phyloP scores from a whole-genome alignment of 1,284 basidiomycete genomes.

The Grifola frondosa region DNA sequence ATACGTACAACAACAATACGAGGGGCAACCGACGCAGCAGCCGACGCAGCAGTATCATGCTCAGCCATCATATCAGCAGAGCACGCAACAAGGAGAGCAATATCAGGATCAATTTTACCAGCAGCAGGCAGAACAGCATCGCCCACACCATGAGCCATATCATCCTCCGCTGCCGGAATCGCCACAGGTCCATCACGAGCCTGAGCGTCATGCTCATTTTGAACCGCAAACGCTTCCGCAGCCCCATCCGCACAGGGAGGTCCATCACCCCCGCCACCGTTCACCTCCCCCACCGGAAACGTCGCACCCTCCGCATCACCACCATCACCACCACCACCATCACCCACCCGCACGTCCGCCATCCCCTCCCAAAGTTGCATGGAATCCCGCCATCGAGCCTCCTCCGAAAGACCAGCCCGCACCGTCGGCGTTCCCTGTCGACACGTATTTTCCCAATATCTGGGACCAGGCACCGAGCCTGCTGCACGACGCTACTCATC shows the following conservation, averaged over 20 bases:
- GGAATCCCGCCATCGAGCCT: slow-evolving; percentile 71
- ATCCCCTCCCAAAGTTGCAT: slow-evolving; percentile 64
- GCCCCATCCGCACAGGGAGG: slow-evolving; percentile 20
- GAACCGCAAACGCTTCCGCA: slow-evolving; percentile 7
- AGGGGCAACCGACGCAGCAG: slow-evolving; percentile 7
- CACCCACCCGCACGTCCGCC: slow-evolving; percentile 37
- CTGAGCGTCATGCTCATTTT: neutral
- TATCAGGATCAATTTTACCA: slow-evolving; percentile 4
- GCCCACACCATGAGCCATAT: neutral
- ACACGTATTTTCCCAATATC: slow-evolving; percentile 72
- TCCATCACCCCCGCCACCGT: slow-evolving; percentile 21
- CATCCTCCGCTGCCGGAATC: neutral
- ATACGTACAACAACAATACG: slow-evolving; percentile 1
- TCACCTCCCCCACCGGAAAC: slow-evolving; percentile 30
- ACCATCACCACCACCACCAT: slow-evolving; percentile 21
- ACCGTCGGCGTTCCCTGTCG: slow-evolving; percentile 54
- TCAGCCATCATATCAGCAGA: slow-evolving; percentile 1
- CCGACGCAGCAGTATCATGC: slow-evolving; percentile 7
- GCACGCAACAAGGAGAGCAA: slow-evolving; percentile 2
- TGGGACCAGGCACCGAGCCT: slow-evolving; percentile 61
- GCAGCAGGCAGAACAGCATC: slow-evolving; percentile 15
- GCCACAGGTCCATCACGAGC: slow-evolving; percentile 1
- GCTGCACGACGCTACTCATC: slow-evolving; percentile 36
- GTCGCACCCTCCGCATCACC: no score
- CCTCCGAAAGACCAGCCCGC: slow-evolving; percentile 62